Percentiles rank a stretch among this genome's conserved stretches.
These are phyloP conservation scores for Blastobotrys muscicola DNA, from an alignment of 805 yeast genomes.

Conservation along the genomic window DNA sequence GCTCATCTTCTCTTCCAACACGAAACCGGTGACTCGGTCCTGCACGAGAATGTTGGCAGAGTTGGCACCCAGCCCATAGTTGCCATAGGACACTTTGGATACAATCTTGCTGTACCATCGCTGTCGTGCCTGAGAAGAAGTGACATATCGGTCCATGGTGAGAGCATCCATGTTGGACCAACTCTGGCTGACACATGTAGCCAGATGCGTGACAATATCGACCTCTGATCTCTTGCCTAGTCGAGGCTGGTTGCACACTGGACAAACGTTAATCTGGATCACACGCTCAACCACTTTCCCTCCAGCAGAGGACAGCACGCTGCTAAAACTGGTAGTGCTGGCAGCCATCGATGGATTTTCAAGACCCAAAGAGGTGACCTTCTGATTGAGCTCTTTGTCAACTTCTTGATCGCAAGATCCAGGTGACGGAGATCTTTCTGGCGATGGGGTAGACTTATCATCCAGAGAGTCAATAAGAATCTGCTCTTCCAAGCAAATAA, in stretches of 20 bases:
- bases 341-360: no score
- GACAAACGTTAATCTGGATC: constrained; percentile 63
- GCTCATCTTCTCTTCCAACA: constrained; percentile 90
- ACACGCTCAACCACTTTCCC: constrained; percentile 29
- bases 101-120: constrained; percentile 82
- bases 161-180: constrained; percentile 61
- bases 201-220: constrained; percentile 78
- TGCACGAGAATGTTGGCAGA: constrained; percentile 93
- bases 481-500: constrained; percentile 39
- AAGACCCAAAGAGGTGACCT: no score
- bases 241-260: constrained; percentile 61
- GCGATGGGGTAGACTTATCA: constrained; percentile 1
- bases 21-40: constrained; percentile 78
- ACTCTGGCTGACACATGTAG: constrained; percentile 72
- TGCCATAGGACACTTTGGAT: constrained; percentile 81
- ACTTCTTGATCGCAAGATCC: no score
- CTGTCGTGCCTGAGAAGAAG: constrained; percentile 73
- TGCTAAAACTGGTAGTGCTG: no score
- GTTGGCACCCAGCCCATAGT: constrained; percentile 74
- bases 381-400: no score
- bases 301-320: no score
- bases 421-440: no score
- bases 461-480: constrained; percentile 18
- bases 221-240: constrained; percentile 43
- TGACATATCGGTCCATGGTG: constrained; percentile 58